A percentile compares a stretch with the other conserved stretches of the same genome.
Conservation (phyloP, 2,329 filamentous ascomycete species). For the Xenoacremonium recifei region DNA sequence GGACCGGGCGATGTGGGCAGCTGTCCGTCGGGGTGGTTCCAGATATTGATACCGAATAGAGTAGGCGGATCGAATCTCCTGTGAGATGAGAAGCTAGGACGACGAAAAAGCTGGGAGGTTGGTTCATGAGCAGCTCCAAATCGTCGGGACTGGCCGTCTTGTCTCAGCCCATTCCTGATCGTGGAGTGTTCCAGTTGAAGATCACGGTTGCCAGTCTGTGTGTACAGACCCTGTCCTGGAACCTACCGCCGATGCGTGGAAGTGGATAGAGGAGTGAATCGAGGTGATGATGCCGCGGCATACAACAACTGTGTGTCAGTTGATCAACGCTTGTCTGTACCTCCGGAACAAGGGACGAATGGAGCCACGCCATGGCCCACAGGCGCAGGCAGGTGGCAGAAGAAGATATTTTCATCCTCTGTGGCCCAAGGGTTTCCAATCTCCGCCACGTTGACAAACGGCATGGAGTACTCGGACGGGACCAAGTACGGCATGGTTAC, state of each 20-base stretch:
- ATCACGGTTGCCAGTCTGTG: too few relatives aligned
- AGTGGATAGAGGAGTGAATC: neutral
- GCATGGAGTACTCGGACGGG: too few relatives aligned
- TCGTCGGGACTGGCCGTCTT: neutral
- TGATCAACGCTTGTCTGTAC: neutral
- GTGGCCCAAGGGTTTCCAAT: too few relatives aligned
- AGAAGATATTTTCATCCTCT: too few relatives aligned
- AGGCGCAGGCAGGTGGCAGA: too few relatives aligned
- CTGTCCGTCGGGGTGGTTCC: conserved; percentile 6
- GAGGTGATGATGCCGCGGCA: neutral
- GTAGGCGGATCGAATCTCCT: conserved; percentile 2
- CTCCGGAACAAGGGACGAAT: too few relatives aligned
- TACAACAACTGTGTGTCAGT: too few relatives aligned
- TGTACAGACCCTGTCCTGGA: neutral
- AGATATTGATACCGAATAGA: conserved; percentile 3
- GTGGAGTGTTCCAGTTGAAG: too few relatives aligned
- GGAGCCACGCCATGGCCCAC: too few relatives aligned
- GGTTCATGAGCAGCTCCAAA: conserved; percentile 1
- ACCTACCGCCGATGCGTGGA: neutral
- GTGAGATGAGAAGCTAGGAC: conserved; percentile 1
- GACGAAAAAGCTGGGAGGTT: neutral
- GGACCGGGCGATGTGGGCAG: neutral
- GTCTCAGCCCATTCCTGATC: neutral
- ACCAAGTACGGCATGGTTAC: too few relatives aligned
- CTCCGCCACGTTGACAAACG: too few relatives aligned